These are phyloP conservation scores for Penicillium brasilianum DNA, from an alignment of 2,329 filamentous ascomycete genomes.

Conservation along the genomic window DNA sequence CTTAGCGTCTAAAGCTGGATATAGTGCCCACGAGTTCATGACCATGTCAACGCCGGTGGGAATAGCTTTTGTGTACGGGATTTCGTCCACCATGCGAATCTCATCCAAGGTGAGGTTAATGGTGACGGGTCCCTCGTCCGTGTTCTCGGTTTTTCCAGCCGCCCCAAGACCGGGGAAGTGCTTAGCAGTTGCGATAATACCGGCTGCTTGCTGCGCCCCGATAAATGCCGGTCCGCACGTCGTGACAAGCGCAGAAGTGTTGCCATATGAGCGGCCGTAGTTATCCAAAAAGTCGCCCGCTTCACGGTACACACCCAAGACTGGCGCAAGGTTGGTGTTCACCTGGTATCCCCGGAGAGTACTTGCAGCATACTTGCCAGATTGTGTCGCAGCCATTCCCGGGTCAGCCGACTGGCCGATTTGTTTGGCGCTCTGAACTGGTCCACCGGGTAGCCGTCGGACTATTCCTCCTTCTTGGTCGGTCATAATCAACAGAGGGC, in stretches of 20 bases:
- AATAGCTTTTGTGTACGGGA: slow-evolving; percentile 33
- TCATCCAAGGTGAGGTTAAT: slow-evolving; percentile 30
- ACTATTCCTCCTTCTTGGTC: slow-evolving; percentile 43
- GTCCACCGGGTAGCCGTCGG: slow-evolving; percentile 34
- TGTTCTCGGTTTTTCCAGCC: slow-evolving; percentile 32
- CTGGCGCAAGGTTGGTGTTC: slow-evolving; percentile 37
- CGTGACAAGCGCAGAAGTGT: slow-evolving; percentile 29
- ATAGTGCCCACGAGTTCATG: slow-evolving; percentile 40
- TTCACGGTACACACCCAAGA: slow-evolving; percentile 37
- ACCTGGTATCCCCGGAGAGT: slow-evolving; percentile 25
- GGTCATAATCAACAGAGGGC: slow-evolving; percentile 38
- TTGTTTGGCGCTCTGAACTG: slow-evolving; percentile 31
- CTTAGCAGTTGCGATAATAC: slow-evolving; percentile 35
- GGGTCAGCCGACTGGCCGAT: slow-evolving; percentile 30
- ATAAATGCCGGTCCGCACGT: slow-evolving; percentile 32
- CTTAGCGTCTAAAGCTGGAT: slow-evolving; percentile 34
- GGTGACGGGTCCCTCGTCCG: slow-evolving; percentile 35
- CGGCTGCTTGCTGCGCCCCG: slow-evolving; percentile 27
- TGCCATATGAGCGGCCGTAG: slow-evolving; percentile 34
- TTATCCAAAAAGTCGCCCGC: slow-evolving; percentile 35
- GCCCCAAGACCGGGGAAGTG: slow-evolving; percentile 41
- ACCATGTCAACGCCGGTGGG: slow-evolving; percentile 36
- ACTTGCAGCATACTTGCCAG: slow-evolving; percentile 30
- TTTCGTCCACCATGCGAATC: slow-evolving; percentile 33
- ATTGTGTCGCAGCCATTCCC: slow-evolving; percentile 23